Evolutionary conservation across 164 flowering plant genomes (phyloP).

Genomic region (Nelumbo lutea): DNA sequence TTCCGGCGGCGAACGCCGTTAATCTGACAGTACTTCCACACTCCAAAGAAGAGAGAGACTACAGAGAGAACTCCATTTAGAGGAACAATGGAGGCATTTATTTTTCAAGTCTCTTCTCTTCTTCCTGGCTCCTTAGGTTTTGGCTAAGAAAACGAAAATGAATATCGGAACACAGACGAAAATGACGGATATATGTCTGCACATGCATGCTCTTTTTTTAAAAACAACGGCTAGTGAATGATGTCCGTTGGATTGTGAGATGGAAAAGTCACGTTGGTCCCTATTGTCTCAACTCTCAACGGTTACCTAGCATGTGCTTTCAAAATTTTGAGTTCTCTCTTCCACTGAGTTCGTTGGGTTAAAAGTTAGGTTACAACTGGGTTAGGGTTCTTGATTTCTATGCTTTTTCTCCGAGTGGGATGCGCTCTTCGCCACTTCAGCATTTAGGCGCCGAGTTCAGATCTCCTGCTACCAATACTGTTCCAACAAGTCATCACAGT

Average conservation of each 20-base stretch:
- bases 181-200: slow-evolving; percentile 54
- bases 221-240: slow-evolving; percentile 76
- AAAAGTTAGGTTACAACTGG: not conserved
- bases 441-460: too few relatives aligned
- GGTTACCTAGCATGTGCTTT: slow-evolving; percentile 18
- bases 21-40: not conserved
- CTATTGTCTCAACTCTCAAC: slow-evolving; percentile 18
- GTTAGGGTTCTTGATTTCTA: too few relatives aligned
- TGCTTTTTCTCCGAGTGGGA: too few relatives aligned
- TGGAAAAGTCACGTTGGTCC: slow-evolving; percentile 36
- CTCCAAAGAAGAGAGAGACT: slow-evolving; percentile 8
- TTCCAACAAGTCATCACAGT: too few relatives aligned
- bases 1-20: not conserved
- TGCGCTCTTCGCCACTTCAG: too few relatives aligned
- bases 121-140: slow-evolving; percentile 4
- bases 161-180: slow-evolving; percentile 26
- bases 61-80: slow-evolving; percentile 23
- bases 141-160: slow-evolving; percentile 5
- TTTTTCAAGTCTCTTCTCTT: slow-evolving; percentile 5
- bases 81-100: slow-evolving; percentile 10
- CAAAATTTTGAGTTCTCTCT: slow-evolving; percentile 14
- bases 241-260: slow-evolving; percentile 43
- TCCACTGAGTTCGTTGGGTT: not conserved
- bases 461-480: too few relatives aligned
- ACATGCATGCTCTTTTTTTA: slow-evolving; percentile 23